phyloP scores from a whole-genome alignment of 805 yeast genomes.

The Saccharomycopsis sp. region DNA sequence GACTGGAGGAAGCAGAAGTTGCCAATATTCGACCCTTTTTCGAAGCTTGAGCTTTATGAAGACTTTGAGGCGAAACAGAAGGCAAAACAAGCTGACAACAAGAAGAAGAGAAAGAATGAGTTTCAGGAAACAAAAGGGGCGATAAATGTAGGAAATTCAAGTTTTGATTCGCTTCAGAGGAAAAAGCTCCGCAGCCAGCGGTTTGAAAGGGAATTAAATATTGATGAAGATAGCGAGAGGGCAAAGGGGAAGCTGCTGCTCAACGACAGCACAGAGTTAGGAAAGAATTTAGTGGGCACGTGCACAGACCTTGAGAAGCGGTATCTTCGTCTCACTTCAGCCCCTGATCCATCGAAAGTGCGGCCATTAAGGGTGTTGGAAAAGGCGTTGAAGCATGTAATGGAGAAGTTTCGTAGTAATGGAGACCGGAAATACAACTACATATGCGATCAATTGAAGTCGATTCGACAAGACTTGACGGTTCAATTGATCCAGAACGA shows the following conservation, averaged over 20 bases:
- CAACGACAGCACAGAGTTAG: background rate
- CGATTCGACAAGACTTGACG: constrained; percentile 86
- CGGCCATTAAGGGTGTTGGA: constrained; percentile 63
- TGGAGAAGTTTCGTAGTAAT: constrained; percentile 40
- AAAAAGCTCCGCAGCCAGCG: constrained; percentile 42
- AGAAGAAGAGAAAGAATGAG: background rate
- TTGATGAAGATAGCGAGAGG: constrained; percentile 1
- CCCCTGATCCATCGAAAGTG: constrained; percentile 78
- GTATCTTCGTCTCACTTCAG: constrained; percentile 82
- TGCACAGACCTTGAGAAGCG: constrained; percentile 64
- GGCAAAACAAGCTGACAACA: background rate
- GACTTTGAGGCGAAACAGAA: background rate
- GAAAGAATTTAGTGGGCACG: constrained; percentile 50
- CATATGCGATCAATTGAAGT: constrained; percentile 82
- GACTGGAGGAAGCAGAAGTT: constrained; percentile 49
- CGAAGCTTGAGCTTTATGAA: background rate
- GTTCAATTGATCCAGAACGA: constrained; percentile 81
- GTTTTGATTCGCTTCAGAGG: constrained; percentile 27
- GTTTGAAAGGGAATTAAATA: constrained; percentile 35
- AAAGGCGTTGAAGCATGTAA: constrained; percentile 48
- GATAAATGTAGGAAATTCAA: constrained; percentile 1
- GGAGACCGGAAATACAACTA: constrained; percentile 61
- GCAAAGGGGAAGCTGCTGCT: background rate
- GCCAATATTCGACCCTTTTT: constrained; percentile 35
- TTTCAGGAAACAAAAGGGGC: constrained; percentile 19